phyloP scores from a whole-genome alignment of 2,329 filamentous ascomycete species.

The Cladophialophora chaetospira region DNA sequence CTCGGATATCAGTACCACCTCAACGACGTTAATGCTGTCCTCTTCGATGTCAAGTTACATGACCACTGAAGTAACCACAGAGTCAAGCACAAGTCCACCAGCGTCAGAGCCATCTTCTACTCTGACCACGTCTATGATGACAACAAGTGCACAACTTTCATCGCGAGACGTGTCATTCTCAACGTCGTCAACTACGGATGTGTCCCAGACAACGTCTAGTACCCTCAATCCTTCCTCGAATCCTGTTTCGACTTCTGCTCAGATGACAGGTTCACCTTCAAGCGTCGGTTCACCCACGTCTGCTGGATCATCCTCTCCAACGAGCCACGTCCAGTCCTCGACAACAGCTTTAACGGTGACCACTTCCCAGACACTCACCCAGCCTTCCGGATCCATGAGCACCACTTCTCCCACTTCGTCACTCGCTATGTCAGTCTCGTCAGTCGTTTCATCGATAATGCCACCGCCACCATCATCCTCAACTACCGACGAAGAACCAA shows the following conservation, averaged over 20 bases:
- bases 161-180: background rate
- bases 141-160: background rate
- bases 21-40: background rate
- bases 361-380: no score
- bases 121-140: background rate
- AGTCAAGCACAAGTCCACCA: background rate
- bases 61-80: background rate
- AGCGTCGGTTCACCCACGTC: no score
- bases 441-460: no score
- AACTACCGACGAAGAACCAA: no score
- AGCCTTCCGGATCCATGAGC: no score
- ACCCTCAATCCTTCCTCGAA: background rate
- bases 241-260: background rate
- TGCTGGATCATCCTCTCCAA: constrained; percentile 2
- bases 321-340: no score
- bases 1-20: background rate
- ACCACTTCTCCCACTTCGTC: no score
- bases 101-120: background rate
- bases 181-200: background rate
- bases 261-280: no score
- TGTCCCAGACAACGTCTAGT: no score
- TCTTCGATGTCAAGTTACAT: background rate
- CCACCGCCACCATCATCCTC: no score
- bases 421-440: no score
- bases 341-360: no score